phyloP scores from a whole-genome alignment of 2,329 filamentous ascomycete genomes.

The Aspergillus thermomutatus region DNA sequence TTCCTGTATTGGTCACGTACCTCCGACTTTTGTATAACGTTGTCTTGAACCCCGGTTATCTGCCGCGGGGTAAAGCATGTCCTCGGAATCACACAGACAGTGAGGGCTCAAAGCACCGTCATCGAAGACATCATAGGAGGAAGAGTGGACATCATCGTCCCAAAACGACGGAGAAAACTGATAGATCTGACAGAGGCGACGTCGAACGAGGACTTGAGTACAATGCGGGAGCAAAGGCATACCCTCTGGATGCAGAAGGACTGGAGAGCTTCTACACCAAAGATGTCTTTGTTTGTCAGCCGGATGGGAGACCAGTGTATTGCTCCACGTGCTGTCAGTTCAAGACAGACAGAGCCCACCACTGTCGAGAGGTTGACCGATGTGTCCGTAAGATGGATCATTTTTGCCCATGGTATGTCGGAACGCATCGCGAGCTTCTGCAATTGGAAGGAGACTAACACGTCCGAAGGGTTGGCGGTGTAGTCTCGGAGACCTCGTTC shows the following conservation, averaged over 20 bases:
- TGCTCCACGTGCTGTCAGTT: constrained; percentile 80
- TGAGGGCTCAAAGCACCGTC: constrained; percentile 15
- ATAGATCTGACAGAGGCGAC: constrained; percentile 17
- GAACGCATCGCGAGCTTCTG: background rate
- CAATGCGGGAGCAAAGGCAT: constrained; percentile 22
- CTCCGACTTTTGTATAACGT: constrained; percentile 68
- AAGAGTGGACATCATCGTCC: constrained; percentile 23
- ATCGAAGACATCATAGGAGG: constrained; percentile 18
- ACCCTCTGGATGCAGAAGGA: constrained; percentile 59
- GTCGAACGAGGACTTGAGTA: constrained; percentile 25
- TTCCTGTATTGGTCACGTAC: constrained; percentile 66
- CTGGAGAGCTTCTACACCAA: constrained; percentile 76
- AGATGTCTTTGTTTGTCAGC: constrained; percentile 79
- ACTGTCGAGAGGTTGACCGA: constrained; percentile 75
- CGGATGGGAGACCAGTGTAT: constrained; percentile 80
- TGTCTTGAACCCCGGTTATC: constrained; percentile 67
- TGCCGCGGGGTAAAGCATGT: constrained; percentile 59
- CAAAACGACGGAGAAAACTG: constrained; percentile 21
- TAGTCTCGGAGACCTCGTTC: constrained; percentile 79
- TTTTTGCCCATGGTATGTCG: constrained; percentile 73
- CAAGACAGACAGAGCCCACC: constrained; percentile 85
- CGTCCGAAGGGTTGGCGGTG: constrained; percentile 74
- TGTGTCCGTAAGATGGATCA: constrained; percentile 93
- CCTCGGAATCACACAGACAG: constrained; percentile 22
- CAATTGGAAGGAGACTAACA: constrained; percentile 11